Base-by-base conservation (phyloP, 2,329 filamentous ascomycete genomes). In the Calonectria honghensis region DNA sequence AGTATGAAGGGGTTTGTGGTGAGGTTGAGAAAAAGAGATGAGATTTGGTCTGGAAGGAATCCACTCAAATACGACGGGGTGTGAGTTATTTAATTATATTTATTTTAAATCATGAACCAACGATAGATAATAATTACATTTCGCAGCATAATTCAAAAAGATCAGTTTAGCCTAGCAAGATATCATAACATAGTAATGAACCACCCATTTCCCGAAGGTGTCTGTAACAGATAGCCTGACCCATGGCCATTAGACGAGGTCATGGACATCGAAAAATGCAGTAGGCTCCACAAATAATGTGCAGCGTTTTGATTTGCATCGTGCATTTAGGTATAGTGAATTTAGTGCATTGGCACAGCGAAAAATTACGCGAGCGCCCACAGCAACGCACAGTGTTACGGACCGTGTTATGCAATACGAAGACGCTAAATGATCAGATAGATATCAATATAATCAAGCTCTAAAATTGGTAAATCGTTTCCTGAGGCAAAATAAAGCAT, bases 71-170 rank as follows among this genome's bases (percentile, higher is more conserved):
- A 24, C 4, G 20, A 48, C 20, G 24, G 7, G 18, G 41, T 48
- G n/a, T 24, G 45, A 3, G 9, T 48, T 24, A 3, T 13, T 11
- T 24, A 3, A 24, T 11, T 13, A 9, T n/a, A 48, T 48, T 48
- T 48, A 48, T 48, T 48, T 48, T 48, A 48, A n/a, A 24, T 48
- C 45, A 48, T 48, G 45, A 48, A 48, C n/a, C 20, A 48, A 24
- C 10, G 45, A 24, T 24, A 48, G n/a, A 14, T 24, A 14, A 10
- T 10, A 20, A 9, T n/a, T 48, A 14, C 20, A 48, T 48, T 45
- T 45, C 6, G 3, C 16, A 45, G 18, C 3, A 45, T n/a, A 1
- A 18, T 45, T 45, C 41, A 45, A n/a, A 41, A 20, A n/a, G 4
- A 45, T 45, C n/a, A 45, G 18, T 9, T n/a, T 3, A 10, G 18